Percentiles rank a stretch among this genome's conserved stretches.
Evolutionary conservation across 306 rosid genomes (phyloP).

Genomic region (Quercus suber): DNA sequence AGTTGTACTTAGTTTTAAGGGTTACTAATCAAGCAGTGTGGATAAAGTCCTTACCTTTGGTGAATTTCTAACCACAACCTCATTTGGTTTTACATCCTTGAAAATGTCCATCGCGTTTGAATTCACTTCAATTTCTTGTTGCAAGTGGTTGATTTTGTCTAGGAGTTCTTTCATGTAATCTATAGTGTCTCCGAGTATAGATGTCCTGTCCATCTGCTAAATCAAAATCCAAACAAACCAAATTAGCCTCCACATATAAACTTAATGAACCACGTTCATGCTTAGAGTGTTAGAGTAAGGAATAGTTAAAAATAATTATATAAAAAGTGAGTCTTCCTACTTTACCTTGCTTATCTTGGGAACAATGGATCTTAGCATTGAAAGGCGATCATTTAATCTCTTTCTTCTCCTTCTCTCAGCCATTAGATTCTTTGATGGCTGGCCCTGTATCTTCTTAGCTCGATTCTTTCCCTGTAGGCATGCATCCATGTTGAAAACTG

Average conservation of each 20-base stretch:
- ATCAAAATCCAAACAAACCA: slow-evolving; percentile 3
- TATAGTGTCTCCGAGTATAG: slow-evolving; percentile 90
- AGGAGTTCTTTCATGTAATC: slow-evolving; percentile 91
- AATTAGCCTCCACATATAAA: slow-evolving; percentile 21
- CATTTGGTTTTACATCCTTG: slow-evolving; percentile 65
- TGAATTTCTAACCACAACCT: slow-evolving; percentile 60
- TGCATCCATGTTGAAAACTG: slow-evolving; percentile 44
- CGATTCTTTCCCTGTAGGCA: slow-evolving; percentile 47
- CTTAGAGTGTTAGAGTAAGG: neutral
- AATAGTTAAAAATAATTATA: neutral
- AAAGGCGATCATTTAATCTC: slow-evolving; percentile 80
- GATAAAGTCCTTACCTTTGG: slow-evolving; percentile 53
- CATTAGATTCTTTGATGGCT: slow-evolving; percentile 96
- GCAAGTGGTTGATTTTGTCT: slow-evolving; percentile 66
- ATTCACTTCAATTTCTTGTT: slow-evolving; percentile 46
- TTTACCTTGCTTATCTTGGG: slow-evolving; percentile 97
- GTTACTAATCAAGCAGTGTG: neutral
- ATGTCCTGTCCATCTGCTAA: slow-evolving; percentile 90
- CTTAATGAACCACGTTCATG: neutral
- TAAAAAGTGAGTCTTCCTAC: neutral
- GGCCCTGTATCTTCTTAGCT: slow-evolving; percentile 72
- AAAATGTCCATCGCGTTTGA: slow-evolving; percentile 42
- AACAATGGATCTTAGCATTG: slow-evolving; percentile 93
- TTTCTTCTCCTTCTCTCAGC: slow-evolving; percentile 91
- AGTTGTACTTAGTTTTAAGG: neutral